These are phyloP conservation scores for Amaranthus cruentus DNA, from an alignment of 148 eudicot species.

Conservation along the genomic window DNA sequence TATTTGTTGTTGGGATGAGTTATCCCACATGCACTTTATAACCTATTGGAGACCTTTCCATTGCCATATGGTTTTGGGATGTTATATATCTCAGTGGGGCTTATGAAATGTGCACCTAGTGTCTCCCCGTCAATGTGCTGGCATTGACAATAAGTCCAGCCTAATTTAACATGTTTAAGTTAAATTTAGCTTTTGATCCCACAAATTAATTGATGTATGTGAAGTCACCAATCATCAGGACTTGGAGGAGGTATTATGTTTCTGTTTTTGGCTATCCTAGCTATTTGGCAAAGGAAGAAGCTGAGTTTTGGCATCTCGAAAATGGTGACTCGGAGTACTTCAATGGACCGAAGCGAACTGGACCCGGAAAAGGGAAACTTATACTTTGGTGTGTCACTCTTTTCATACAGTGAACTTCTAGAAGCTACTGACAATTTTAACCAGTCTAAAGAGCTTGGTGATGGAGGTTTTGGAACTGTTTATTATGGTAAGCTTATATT, in stretches of 20 bases:
- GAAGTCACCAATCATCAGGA: conserved; percentile 12
- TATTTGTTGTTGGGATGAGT: too few relatives aligned
- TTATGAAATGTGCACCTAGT: too few relatives aligned
- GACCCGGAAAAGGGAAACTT: conserved; percentile 26
- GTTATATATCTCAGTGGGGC: too few relatives aligned
- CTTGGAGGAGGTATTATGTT: conserved; percentile 21
- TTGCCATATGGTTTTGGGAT: too few relatives aligned
- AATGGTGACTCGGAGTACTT: neutral
- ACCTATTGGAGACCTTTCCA: too few relatives aligned
- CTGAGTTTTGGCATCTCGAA: neutral
- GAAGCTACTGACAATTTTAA: conserved; percentile 46
- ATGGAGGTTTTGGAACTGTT: conserved; percentile 59
- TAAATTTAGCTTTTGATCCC: too few relatives aligned
- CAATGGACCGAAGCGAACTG: conserved; percentile 19
- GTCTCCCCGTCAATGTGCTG: too few relatives aligned
- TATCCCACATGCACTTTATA: too few relatives aligned
- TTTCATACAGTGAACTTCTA: conserved; percentile 45
- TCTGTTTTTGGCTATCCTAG: conserved; percentile 20
- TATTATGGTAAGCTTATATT: conserved; percentile 38
- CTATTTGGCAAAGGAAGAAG: conserved; percentile 22
- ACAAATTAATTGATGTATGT: too few relatives aligned
- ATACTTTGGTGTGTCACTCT: conserved; percentile 35
- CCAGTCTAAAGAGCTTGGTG: conserved; percentile 45
- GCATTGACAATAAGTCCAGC: too few relatives aligned
- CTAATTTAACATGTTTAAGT: too few relatives aligned